Evolutionary conservation across 1,284 basidiomycete species (phyloP), one percentile per base, ranked within the genome.

Genomic region (Rhodotorula sp.): DNA sequence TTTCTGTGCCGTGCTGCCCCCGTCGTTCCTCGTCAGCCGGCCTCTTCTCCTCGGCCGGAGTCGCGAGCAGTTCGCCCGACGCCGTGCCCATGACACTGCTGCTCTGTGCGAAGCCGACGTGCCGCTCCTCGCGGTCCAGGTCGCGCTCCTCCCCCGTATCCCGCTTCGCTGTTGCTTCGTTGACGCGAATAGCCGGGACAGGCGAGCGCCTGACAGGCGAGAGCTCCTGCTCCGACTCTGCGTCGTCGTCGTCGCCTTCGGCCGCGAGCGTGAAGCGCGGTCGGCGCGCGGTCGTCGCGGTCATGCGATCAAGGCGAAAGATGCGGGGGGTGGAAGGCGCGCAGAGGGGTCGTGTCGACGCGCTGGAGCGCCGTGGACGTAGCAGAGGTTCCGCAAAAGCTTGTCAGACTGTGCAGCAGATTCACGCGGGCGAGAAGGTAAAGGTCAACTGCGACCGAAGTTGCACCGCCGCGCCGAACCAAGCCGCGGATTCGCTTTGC

Each of bases 201-300:
- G 27, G 49, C 17, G 27, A 16, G 17, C 3, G n/a, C 13, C 13
- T 21, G 1, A 4, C 19, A 42, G 27, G 17, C 9, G n/a, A 42
- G 21, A 27, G 55, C 10, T 62, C 61, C 4, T 8, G 50, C 52
- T 66, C 65, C 27, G 44, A 49, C 3, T 54, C 63, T 21, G 41
- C 25, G 19, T 52, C 25, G 48, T 63, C 64, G 45, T 66, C 60
- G 25, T 53, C 52, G 10, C 48, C 50, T 44, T 50, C 61, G 69
- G 55, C 59, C 50, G 60, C 48, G 58, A 72, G 45, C 4, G 46
- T 58, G 52, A 72, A 72, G 1, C 46, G 64, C 7, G 66, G 71
- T 4, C 25, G 34, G 46, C 66, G 54, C 17, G 55, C 62, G 52
- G 53, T 21, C 14, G 25, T 44, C 14, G 16, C 13, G 53, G 27